Conservation (phyloP, 1,284 basidiomycete species). For the Athelia sp. region DNA sequence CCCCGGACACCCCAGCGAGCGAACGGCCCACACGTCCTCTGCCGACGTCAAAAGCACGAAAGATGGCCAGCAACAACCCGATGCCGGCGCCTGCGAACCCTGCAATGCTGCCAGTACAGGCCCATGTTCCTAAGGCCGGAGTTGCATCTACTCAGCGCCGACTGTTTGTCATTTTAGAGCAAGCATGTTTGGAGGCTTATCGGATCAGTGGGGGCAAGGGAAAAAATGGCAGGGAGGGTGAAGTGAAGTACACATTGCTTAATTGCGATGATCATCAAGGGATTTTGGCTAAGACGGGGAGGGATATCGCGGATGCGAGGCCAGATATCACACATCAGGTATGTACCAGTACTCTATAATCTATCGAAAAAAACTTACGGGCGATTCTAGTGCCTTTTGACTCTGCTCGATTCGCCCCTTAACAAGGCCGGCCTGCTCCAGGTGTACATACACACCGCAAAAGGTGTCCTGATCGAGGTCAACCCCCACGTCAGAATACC, state of each 20-base stretch:
- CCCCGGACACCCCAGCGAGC: background rate
- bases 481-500: conserved; percentile 98
- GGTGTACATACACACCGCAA: conserved; percentile 98
- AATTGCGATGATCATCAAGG: conserved; percentile 99
- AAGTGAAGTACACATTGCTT: conserved; percentile 93
- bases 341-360: conserved; percentile 18
- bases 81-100: conserved; percentile 55
- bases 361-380: background rate
- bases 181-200: conserved; percentile 96
- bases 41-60: conserved; percentile 42
- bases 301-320: conserved; percentile 96
- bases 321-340: conserved; percentile 99
- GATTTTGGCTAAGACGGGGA: conserved; percentile 94
- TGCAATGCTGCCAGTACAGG: conserved; percentile 74
- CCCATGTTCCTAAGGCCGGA: conserved; percentile 69
- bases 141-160: conserved; percentile 55
- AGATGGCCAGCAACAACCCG: conserved; percentile 35
- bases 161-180: conserved; percentile 88
- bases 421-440: conserved; percentile 97
- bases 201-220: conserved; percentile 57
- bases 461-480: conserved; percentile 96
- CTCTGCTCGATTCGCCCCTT: conserved; percentile 93
- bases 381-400: conserved; percentile 78
- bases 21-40: conserved; percentile 41
- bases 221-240: conserved; percentile 52